Evolutionary conservation across 2,329 filamentous ascomycete genomes (phyloP).

Genomic region (Fusarium acutatum): DNA sequence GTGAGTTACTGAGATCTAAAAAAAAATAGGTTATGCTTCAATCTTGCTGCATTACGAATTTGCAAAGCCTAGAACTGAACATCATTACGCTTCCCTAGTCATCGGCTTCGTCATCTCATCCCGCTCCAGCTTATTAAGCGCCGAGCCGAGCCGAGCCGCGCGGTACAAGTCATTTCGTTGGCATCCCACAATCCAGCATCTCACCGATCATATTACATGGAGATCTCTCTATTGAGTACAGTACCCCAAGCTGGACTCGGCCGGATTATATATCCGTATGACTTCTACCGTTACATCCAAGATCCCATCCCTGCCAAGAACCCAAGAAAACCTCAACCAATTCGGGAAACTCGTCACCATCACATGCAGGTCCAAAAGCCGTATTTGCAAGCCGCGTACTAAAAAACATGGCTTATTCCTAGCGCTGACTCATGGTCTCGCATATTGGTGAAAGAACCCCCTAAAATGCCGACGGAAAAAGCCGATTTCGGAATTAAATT

Average conservation of each 20-base stretch:
- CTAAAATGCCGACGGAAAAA: conserved; percentile 2
- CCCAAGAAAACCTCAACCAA: fast-evolving
- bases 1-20: fast-evolving
- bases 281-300: neutral
- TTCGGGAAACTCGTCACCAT: neutral
- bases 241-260: neutral
- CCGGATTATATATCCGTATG: neutral
- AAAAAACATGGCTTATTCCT: neutral
- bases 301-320: neutral
- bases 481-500: conserved; percentile 18
- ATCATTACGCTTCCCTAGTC: neutral
- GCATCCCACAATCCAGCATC: neutral
- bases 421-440: neutral
- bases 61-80: fast-evolving
- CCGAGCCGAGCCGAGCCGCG: neutral
- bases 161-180: neutral
- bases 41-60: fast-evolving
- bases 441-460: neutral
- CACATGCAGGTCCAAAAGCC: neutral
- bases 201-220: neutral
- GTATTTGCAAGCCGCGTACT: neutral
- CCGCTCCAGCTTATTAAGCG: neutral
- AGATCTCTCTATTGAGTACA: neutral
- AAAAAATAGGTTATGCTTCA: neutral
- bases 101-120: neutral